phyloP scores from a whole-genome alignment of 441 rosid species.

The Pelargonium australe region DNA sequence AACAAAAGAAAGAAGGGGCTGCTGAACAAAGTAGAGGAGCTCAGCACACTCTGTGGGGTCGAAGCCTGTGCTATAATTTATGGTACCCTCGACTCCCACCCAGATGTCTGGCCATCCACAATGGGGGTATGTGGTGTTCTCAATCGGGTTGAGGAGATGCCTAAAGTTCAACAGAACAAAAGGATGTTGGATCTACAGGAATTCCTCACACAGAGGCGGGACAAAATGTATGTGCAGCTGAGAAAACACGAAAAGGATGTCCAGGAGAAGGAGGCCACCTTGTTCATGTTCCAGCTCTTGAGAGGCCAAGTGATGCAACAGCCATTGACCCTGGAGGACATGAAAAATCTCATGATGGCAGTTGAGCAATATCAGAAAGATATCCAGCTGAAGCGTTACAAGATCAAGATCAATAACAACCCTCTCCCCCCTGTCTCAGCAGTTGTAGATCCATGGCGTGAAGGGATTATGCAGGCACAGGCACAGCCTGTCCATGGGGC shows the following conservation, averaged over 20 bases:
- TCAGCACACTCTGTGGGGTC: too few species aligned
- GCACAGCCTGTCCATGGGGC: too few species aligned
- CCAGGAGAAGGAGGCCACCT: slow-evolving; percentile 35
- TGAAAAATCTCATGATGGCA: too few species aligned
- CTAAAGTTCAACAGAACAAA: slow-evolving; percentile 41
- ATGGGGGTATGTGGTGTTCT: slow-evolving; percentile 27
- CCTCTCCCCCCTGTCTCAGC: too few species aligned
- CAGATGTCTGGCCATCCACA: slow-evolving; percentile 52
- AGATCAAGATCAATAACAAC: too few species aligned
- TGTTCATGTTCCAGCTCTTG: slow-evolving; percentile 30
- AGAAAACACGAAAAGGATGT: slow-evolving; percentile 38
- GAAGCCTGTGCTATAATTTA: not conserved
- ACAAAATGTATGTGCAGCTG: slow-evolving; percentile 28
- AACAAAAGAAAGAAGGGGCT: slow-evolving; percentile 54
- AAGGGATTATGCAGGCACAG: too few species aligned
- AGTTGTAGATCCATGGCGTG: too few species aligned
- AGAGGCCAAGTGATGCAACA: too few species aligned
- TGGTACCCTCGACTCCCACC: slow-evolving; percentile 33
- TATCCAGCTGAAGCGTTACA: too few species aligned
- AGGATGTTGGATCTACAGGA: slow-evolving; percentile 52
- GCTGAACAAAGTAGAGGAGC: slow-evolving; percentile 35
- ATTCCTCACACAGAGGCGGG: slow-evolving; percentile 34
- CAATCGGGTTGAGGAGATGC: slow-evolving; percentile 31
- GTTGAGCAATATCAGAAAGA: too few species aligned
- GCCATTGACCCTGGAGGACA: too few species aligned